Conservation (phyloP, 2,329 filamentous ascomycete genomes). For the Alternaria angustiovoidea region DNA sequence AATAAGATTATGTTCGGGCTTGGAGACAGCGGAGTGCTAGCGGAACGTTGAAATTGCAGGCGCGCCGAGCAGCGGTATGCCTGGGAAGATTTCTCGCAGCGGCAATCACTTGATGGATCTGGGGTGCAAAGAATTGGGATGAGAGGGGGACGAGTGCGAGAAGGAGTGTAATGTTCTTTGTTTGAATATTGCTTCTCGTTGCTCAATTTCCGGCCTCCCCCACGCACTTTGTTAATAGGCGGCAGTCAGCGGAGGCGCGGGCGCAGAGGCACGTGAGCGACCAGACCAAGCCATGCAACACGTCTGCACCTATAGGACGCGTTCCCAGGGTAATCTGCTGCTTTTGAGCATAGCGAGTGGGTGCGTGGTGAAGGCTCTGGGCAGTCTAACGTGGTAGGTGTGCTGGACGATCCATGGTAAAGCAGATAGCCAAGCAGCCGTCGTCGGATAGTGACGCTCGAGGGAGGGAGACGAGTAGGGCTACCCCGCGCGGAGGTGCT, state of each 20-base stretch:
- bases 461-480: slow-evolving; percentile 1
- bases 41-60: slow-evolving; percentile 21
- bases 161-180: slow-evolving; percentile 5
- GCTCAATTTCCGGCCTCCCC: slow-evolving; percentile 8
- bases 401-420: background rate
- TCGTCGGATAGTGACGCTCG: background rate
- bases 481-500: background rate
- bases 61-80: slow-evolving; percentile 11
- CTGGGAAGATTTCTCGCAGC: slow-evolving; percentile 4
- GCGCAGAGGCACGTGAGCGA: slow-evolving; percentile 15
- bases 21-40: slow-evolving; percentile 27
- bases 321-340: slow-evolving; percentile 22
- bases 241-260: slow-evolving; percentile 14
- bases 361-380: slow-evolving; percentile 9
- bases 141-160: background rate
- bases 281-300: background rate
- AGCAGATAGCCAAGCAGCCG: background rate
- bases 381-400: slow-evolving; percentile 8
- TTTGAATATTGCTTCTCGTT: slow-evolving; percentile 3
- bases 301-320: slow-evolving; percentile 22
- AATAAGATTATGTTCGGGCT: slow-evolving; percentile 27
- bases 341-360: slow-evolving; percentile 21
- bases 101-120: slow-evolving; percentile 10
- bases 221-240: slow-evolving; percentile 18
- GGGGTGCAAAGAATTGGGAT: background rate